phyloP scores from a whole-genome alignment of 1,139 yeast genomes.

The Yamadazyma kanchanaburiensis region DNA sequence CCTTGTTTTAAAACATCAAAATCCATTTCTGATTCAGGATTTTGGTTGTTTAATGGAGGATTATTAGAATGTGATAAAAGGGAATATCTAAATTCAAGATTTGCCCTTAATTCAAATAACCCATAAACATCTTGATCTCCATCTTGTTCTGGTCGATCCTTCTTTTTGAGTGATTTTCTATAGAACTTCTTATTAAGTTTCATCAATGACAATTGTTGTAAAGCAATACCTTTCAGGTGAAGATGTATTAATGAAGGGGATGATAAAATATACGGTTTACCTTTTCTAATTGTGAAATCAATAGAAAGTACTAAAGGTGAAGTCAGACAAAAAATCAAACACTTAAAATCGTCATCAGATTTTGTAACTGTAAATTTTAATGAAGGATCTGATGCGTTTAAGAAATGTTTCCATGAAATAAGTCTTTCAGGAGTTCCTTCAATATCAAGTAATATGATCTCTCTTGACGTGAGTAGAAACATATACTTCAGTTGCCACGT shows the following conservation, averaged over 20 bases:
- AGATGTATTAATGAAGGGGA: constrained; percentile 12
- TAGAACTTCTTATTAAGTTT: constrained; percentile 9
- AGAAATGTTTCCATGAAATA: constrained; percentile 69
- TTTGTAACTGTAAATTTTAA: constrained; percentile 34
- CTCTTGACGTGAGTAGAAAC: constrained; percentile 59
- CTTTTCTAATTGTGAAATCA: constrained; percentile 39
- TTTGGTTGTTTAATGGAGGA: not conserved
- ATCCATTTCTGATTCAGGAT: constrained; percentile 4
- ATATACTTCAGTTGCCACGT: constrained; percentile 13
- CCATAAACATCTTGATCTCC: constrained; percentile 5
- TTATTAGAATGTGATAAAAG: constrained; percentile 3
- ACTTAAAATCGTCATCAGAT: constrained; percentile 20
- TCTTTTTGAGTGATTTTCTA: not conserved
- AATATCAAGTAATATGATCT: constrained; percentile 48
- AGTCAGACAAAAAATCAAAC: constrained; percentile 40
- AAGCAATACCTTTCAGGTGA: constrained; percentile 9
- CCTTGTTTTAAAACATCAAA: constrained; percentile 3
- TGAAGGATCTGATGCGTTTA: constrained; percentile 56
- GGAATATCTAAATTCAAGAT: constrained; percentile 10
- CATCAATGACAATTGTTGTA: constrained; percentile 10
- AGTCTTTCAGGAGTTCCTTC: constrained; percentile 29
- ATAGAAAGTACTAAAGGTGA: constrained; percentile 39
- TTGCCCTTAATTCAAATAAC: constrained; percentile 12
- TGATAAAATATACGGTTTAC: constrained; percentile 27
- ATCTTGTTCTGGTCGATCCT: not conserved